A percentile compares a stretch with the other conserved stretches of the same genome.
Conservation (phyloP, 2,329 filamentous ascomycete species). For the Penicillium sp. region DNA sequence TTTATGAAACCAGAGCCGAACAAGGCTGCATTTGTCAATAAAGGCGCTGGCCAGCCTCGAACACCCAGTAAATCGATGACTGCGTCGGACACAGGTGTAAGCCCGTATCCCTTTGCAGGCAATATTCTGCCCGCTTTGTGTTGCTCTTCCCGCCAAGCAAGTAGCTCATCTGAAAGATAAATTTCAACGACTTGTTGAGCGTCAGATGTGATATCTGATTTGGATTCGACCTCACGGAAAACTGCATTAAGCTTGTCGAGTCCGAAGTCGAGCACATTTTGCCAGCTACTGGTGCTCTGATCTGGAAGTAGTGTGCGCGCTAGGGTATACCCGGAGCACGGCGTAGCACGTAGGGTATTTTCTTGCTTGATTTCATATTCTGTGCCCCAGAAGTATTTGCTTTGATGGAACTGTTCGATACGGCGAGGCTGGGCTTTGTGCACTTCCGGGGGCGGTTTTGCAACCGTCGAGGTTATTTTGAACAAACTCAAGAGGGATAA, state of each 20-base stretch:
- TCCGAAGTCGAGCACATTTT: background rate
- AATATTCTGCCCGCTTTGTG: slow-evolving; percentile 14
- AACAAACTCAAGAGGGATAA: background rate
- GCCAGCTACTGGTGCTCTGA: background rate
- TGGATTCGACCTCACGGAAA: background rate
- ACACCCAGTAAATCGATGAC: slow-evolving; percentile 9
- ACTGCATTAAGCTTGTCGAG: background rate
- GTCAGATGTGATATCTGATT: background rate
- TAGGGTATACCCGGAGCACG: background rate
- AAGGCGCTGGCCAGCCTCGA: slow-evolving; percentile 17
- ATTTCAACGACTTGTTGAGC: background rate
- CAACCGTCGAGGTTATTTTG: background rate
- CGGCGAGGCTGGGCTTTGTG: background rate
- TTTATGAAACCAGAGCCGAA: slow-evolving; percentile 21
- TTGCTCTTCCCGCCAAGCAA: slow-evolving; percentile 15
- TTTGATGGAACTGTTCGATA: background rate
- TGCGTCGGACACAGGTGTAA: slow-evolving; percentile 15
- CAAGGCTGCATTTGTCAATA: slow-evolving; percentile 20
- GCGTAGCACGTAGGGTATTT: background rate
- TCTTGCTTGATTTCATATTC: background rate
- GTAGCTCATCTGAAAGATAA: slow-evolving; percentile 11
- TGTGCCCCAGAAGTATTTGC: slow-evolving; percentile 5
- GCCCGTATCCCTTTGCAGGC: slow-evolving; percentile 17
- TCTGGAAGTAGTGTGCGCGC: slow-evolving; percentile 1
- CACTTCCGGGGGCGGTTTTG: background rate